Base-by-base conservation (phyloP, 106 monocot species). In the Vanilla planifolia region DNA sequence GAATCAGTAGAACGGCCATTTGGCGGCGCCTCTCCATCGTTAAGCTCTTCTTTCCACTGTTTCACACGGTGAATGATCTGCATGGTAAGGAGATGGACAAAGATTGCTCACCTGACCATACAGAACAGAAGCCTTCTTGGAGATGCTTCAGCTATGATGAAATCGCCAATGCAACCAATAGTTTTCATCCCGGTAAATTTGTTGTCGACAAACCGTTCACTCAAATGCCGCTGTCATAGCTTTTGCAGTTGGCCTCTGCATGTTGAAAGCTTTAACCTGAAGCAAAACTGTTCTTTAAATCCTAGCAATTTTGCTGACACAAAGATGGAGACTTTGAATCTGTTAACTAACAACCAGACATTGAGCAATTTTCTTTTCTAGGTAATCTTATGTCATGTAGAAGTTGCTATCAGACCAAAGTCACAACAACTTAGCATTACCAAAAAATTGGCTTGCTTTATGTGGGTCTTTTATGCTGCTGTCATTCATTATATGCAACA, bases 71-170 rank as follows among this genome's bases (percentile, higher is more conserved):
- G 0, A 56, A 51, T 0, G 76, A 72, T 15, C 33, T 43, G 0
- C 39, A 2, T 0, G 59, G 22, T 7, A 82, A 66, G 14, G 79
- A 73, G 8, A 66, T n/a, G 4, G 20, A 57, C 5, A 64, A 77
- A 48, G 51, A 30, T 1, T 58, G 59, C 0, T 72, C 69, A 33
- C 51, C 37, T 33, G 51, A 58, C 6, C 25, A 51, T 39, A 75
- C 67, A 9, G 50, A 82, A 2, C 67, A 58, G 32, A 75, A 75
- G 33, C 82, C 87, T 48, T 59, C 66, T 4, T 88, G 75, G 79
- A 73, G 73, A 35, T 83, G 82, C 14, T 88, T 88, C 42, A 76
- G 73, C 63, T 79, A 75, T 45, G 63, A 88, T 7, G 87, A 88
- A 37, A 79, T 83, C 59, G 69, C 75, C 13, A 20, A 43, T 1